Percentiles rank a stretch among this genome's conserved stretches.
Evolutionary conservation across 345 rosid species (phyloP).

Genomic region (Brassica cretica): DNA sequence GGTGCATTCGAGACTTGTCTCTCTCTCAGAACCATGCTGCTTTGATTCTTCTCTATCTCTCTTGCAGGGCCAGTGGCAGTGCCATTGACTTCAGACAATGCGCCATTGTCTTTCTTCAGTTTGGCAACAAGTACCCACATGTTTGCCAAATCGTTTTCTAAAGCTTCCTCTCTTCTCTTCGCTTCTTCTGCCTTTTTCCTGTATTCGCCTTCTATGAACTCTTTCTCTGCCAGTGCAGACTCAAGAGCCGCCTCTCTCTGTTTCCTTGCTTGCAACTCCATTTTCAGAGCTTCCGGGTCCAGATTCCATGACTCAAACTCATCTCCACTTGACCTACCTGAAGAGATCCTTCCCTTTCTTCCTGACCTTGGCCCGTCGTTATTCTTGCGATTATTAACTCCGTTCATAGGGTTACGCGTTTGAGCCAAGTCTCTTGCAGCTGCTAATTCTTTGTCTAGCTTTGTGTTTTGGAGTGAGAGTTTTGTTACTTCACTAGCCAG

Average conservation of each 20-base stretch:
- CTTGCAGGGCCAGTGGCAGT: slow-evolving; percentile 39
- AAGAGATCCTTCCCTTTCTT: slow-evolving; percentile 67
- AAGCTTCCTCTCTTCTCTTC: slow-evolving; percentile 83
- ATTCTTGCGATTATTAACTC: slow-evolving; percentile 65
- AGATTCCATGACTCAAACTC: slow-evolving; percentile 83
- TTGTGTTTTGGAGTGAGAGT: slow-evolving; percentile 75
- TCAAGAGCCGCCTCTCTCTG: slow-evolving; percentile 85
- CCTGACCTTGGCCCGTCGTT: slow-evolving; percentile 63
- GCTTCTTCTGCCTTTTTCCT: slow-evolving; percentile 84
- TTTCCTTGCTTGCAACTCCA: slow-evolving; percentile 90
- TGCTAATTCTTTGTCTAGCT: slow-evolving; percentile 75
- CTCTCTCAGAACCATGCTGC: slow-evolving; percentile 46
- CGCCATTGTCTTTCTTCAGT: slow-evolving; percentile 77
- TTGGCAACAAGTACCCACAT: slow-evolving; percentile 99
- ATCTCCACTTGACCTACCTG: slow-evolving; percentile 66
- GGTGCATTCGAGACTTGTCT: slow-evolving; percentile 51
- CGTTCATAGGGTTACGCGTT: slow-evolving; percentile 62
- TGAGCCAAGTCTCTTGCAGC: slow-evolving; percentile 72
- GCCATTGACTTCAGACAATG: slow-evolving; percentile 43
- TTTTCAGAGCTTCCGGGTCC: slow-evolving; percentile 63
- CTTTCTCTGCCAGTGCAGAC: slow-evolving; percentile 83
- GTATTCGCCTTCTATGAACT: slow-evolving; percentile 77
- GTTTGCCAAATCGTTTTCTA: slow-evolving; percentile 94
- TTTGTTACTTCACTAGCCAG: slow-evolving; percentile 93
- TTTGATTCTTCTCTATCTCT: slow-evolving; percentile 40